Evolutionary conservation across 768 basidiomycete genomes (phyloP).

Genomic region (Guyanaporus albipodus): DNA sequence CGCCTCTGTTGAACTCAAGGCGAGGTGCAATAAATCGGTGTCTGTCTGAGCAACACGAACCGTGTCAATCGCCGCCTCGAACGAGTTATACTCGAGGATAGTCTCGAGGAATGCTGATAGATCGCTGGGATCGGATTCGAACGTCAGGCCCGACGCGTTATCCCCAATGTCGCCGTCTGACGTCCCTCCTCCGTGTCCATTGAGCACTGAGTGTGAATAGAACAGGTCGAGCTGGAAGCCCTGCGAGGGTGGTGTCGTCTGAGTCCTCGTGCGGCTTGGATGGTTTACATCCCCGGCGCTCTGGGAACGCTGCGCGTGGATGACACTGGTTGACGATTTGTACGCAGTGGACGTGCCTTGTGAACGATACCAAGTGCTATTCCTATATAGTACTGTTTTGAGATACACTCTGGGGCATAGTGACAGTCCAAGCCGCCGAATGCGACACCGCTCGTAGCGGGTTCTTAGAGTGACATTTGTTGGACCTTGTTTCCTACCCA

Average conservation of each 20-base stretch:
- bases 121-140: slow-evolving; percentile 33
- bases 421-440: slow-evolving; percentile 57
- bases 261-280: too few species aligned
- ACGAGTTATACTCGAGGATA: background rate
- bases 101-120: too few species aligned
- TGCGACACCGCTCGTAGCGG: slow-evolving; percentile 65
- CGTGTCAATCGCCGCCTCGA: background rate
- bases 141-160: too few species aligned
- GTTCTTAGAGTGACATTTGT: too few species aligned
- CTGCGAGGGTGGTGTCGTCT: background rate
- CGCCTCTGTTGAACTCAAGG: too few species aligned
- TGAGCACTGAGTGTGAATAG: background rate
- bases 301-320: too few species aligned
- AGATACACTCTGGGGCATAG: slow-evolving; percentile 55
- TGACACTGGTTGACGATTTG: background rate
- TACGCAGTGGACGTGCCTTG: background rate
- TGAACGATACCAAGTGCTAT: background rate
- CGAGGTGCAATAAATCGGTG: background rate
- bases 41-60: background rate
- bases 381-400: too few species aligned
- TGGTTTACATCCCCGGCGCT: too few species aligned
- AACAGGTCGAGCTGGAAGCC: background rate
- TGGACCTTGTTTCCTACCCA: too few species aligned
- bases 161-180: background rate
- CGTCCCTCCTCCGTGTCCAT: background rate